These are phyloP conservation scores for Phytophthora pinifolia DNA, from an alignment of 352 stramenopile species.

Conservation along the genomic window DNA sequence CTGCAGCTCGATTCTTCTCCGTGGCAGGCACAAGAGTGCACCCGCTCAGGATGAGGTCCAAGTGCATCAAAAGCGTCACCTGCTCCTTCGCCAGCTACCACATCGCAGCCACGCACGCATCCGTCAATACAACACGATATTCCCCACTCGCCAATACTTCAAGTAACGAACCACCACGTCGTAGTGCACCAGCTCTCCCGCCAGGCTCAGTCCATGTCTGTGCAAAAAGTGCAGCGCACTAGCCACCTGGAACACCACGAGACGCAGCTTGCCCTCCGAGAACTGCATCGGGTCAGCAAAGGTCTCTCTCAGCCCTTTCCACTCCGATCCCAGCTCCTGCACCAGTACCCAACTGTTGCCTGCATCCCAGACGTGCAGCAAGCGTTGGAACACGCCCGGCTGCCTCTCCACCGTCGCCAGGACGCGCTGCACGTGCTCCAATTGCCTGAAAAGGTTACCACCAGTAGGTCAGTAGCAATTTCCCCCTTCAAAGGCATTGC, in stretches of 20 bases:
- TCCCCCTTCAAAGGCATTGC: background rate
- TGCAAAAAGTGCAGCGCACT: slow-evolving; percentile 66
- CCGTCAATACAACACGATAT: slow-evolving; percentile 4
- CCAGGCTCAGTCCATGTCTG: slow-evolving; percentile 45
- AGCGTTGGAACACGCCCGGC: slow-evolving; percentile 40
- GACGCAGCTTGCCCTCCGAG: slow-evolving; percentile 46
- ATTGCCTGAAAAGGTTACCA: slow-evolving; percentile 27
- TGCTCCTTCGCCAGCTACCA: slow-evolving; percentile 38
- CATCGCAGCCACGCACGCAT: slow-evolving; percentile 14
- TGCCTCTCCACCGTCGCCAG: slow-evolving; percentile 35
- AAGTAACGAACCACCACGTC: slow-evolving; percentile 41
- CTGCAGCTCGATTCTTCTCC: slow-evolving; percentile 34
- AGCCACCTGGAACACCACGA: slow-evolving; percentile 50
- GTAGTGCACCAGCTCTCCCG: slow-evolving; percentile 49
- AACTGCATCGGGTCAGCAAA: slow-evolving; percentile 31
- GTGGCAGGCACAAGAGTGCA: slow-evolving; percentile 47
- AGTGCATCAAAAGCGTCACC: slow-evolving; percentile 45
- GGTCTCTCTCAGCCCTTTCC: slow-evolving; percentile 28
- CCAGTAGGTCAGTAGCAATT: background rate
- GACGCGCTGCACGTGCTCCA: slow-evolving; percentile 44
- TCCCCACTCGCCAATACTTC: slow-evolving; percentile 1
- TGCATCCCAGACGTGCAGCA: slow-evolving; percentile 54
- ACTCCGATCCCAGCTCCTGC: slow-evolving; percentile 42
- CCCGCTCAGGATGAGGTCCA: slow-evolving; percentile 47
- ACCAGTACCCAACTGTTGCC: slow-evolving; percentile 56